phyloP scores from a whole-genome alignment of 768 basidiomycete species.

The Ramaria sp. region DNA sequence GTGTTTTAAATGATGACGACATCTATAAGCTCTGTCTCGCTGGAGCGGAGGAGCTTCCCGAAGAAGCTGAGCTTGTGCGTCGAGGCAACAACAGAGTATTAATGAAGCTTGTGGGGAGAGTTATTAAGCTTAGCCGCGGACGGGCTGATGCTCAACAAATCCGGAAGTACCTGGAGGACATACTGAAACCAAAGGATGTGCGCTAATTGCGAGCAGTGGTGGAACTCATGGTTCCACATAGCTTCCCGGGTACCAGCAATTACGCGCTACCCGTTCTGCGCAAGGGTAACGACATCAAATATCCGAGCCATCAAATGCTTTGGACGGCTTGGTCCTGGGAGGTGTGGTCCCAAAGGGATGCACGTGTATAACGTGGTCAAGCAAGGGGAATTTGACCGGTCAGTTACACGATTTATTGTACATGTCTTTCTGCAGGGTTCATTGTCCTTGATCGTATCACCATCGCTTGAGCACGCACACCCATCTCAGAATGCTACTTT shows the following conservation, averaged over 20 bases:
- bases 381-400: too few relatives aligned
- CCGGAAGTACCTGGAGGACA: conserved; percentile 36
- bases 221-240: too few relatives aligned
- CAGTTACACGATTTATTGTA: not conserved
- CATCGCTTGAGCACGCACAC: not conserved
- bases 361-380: too few relatives aligned
- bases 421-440: not conserved
- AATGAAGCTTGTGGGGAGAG: conserved; percentile 72
- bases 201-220: too few relatives aligned
- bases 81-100: conserved; percentile 68
- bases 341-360: too few relatives aligned
- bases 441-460: too few relatives aligned
- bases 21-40: conserved; percentile 36
- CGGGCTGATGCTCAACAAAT: conserved; percentile 62
- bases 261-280: too few relatives aligned
- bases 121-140: conserved; percentile 77
- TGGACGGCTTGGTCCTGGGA: too few relatives aligned
- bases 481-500: not conserved
- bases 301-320: too few relatives aligned
- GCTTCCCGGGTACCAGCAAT: too few relatives aligned
- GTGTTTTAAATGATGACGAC: not conserved
- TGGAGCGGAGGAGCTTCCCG: conserved; percentile 57
- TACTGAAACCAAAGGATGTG: conserved; percentile 21
- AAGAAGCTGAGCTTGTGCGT: conserved; percentile 53
- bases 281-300: too few relatives aligned